Evolutionary conservation across 768 basidiomycete genomes (phyloP).

Genomic region (Boletus pseudo-olivaceus): DNA sequence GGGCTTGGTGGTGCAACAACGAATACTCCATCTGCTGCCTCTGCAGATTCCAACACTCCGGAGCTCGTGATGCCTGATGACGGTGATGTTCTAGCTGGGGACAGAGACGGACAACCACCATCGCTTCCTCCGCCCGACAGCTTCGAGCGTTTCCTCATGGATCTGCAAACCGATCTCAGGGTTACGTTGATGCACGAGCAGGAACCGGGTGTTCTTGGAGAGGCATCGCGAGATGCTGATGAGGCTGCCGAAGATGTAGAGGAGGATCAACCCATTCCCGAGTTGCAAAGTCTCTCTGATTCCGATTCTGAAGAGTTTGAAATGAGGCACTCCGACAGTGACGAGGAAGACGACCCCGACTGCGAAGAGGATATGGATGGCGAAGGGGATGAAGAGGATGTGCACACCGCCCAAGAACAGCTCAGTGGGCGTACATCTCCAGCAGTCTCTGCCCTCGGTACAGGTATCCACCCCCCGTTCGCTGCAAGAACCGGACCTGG

Average conservation of each 20-base stretch:
- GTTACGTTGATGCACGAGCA: conserved; percentile 49
- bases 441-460: conserved; percentile 21
- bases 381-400: conserved; percentile 26
- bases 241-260: conserved; percentile 15
- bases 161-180: conserved; percentile 72
- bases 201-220: conserved; percentile 7
- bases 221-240: conserved; percentile 2
- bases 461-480: conserved; percentile 9
- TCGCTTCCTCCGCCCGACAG: conserved; percentile 53
- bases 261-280: conserved; percentile 21
- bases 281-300: conserved; percentile 22
- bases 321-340: conserved; percentile 12
- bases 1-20: conserved; percentile 37
- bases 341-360: conserved; percentile 26
- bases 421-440: conserved; percentile 26
- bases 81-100: conserved; percentile 3
- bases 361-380: conserved; percentile 29
- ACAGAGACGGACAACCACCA: conserved; percentile 13
- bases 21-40: neutral
- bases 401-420: conserved; percentile 21
- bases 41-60: conserved; percentile 6
- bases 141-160: conserved; percentile 79
- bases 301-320: conserved; percentile 30
- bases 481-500: conserved; percentile 1
- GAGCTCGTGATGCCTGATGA: conserved; percentile 10